These are phyloP conservation scores for Toxoplasma gondii DNA, from an alignment of 169 alveolate genomes.

Conservation along the genomic window DNA sequence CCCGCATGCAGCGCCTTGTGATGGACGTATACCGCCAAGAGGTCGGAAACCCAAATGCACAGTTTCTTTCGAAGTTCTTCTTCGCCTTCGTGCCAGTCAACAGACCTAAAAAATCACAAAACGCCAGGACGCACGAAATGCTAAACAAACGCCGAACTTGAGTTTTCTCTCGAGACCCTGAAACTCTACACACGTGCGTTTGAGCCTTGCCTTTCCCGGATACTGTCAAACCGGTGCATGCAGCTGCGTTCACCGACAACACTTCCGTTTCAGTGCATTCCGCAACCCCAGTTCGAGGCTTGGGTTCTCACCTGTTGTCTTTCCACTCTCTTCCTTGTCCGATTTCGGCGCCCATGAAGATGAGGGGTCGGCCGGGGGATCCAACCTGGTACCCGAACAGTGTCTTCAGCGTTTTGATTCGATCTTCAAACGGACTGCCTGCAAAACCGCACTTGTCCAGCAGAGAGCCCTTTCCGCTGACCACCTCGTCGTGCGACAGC, in stretches of 20 bases:
- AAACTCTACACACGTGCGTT: too few species aligned
- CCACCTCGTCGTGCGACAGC: conserved; percentile 78
- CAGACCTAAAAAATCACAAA: conserved; percentile 64
- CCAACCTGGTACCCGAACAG: conserved; percentile 79
- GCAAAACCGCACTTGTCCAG: conserved; percentile 78
- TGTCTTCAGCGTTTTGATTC: conserved; percentile 75
- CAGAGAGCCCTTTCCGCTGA: conserved; percentile 78
- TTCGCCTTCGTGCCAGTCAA: conserved; percentile 81
- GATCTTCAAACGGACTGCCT: conserved; percentile 78
- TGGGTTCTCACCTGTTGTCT: conserved; percentile 62
- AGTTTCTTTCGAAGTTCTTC: conserved; percentile 75
- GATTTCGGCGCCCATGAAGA: conserved; percentile 80
- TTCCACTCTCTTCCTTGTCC: conserved; percentile 82
- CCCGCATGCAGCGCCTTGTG: conserved; percentile 78
- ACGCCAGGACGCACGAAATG: background rate
- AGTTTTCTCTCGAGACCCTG: too few species aligned
- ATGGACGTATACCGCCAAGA: conserved; percentile 69
- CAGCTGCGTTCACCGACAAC: too few species aligned
- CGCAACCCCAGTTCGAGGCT: too few species aligned
- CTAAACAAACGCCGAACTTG: background rate
- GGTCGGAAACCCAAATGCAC: conserved; percentile 75
- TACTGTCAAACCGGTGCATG: too few species aligned
- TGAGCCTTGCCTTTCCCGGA: too few species aligned
- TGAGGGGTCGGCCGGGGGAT: conserved; percentile 78
- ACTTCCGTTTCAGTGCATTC: too few species aligned